Base-by-base conservation (phyloP, 1,139 yeast species). In the Hyphopichia khmerensis region DNA sequence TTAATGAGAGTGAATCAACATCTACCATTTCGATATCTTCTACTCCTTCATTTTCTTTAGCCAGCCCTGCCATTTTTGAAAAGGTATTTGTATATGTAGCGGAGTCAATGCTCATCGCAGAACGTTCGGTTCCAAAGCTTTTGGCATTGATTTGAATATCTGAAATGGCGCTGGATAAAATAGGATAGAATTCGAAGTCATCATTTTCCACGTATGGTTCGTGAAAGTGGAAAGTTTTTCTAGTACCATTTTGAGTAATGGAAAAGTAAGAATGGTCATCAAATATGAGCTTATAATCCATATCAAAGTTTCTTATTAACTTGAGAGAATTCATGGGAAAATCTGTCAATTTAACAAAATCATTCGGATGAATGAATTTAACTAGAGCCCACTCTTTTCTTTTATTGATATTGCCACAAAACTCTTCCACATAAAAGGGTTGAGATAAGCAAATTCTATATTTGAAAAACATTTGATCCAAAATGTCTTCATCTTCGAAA, bases 281-380 rank as follows among this genome's bases (percentile, higher is more conserved):
- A 21, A 39, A 39, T 6, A 33, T 18, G 3, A 39, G 15, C 15
- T 33, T 43, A 23, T 33, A 39, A 17, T 33, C 33, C 13, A 15
- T n/a, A 15, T 34, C 21, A 19, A 39, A 39, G 6, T 19, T 23
- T 26, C 35, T 33, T 2, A 39, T 39, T 15, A 39, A 19, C 11
- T 17, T 33, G 5, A 32, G 35, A 13, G 14, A 34, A 1, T 16
- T 27, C 8, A 33, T n/a, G 4, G 40, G 32, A n/a, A 23, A n/a
- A 4, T n/a, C 7, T 3, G 16, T 21, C 3, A 26, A 18, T 8
- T 38, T 16, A 2, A 17, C 14, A 3, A 11, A 9, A 7, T 27
- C 36, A 3, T 33, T 24, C 7, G 40, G 19, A 15, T 5, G 2
- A 18, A 33, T 18, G 17, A 38, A 38, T 9, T 16, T 24, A 7